Percentiles rank a stretch among this genome's conserved stretches.
phyloP scores from a whole-genome alignment of 1,284 basidiomycete genomes.

The Sphaerobolus stellatus region DNA sequence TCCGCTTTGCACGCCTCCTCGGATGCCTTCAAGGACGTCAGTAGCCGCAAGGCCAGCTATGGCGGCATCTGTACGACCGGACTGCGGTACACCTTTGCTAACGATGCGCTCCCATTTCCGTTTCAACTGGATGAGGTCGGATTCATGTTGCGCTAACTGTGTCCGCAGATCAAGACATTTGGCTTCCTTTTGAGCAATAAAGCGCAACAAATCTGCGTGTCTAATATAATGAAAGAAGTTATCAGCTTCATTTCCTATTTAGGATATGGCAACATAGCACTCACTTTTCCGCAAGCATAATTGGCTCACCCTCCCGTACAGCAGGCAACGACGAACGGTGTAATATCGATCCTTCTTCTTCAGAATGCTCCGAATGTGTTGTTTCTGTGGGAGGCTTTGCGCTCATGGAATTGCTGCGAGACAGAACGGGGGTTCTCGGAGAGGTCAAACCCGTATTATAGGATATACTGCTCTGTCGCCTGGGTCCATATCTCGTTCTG shows the following conservation, averaged over 20 bases:
- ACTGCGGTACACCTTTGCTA: slow-evolving; percentile 46
- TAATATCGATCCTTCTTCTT: background rate
- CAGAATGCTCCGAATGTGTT: background rate
- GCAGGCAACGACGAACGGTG: background rate
- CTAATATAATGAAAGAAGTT: slow-evolving; percentile 35
- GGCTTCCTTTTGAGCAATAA: slow-evolving; percentile 80
- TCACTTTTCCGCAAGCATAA: slow-evolving; percentile 64
- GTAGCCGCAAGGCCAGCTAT: slow-evolving; percentile 12
- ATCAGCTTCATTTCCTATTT: slow-evolving; percentile 8
- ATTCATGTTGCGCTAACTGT: slow-evolving; percentile 67
- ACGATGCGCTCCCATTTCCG: slow-evolving; percentile 79
- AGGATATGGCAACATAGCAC: slow-evolving; percentile 16
- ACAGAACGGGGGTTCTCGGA: background rate
- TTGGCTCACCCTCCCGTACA: slow-evolving; percentile 27
- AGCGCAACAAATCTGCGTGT: slow-evolving; percentile 71
- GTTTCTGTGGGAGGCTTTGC: too few relatives aligned
- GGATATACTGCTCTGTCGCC: slow-evolving; percentile 10
- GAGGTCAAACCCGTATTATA: slow-evolving; percentile 10
- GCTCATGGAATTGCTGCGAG: slow-evolving; percentile 2
- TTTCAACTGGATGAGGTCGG: slow-evolving; percentile 69
- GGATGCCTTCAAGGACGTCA: slow-evolving; percentile 55
- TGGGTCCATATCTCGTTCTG: background rate
- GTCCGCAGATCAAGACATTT: slow-evolving; percentile 75
- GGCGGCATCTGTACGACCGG: slow-evolving; percentile 13
- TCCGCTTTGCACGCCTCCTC: slow-evolving; percentile 63